Percentiles rank a stretch among this genome's conserved stretches.
Evolutionary conservation across 1,139 yeast species (phyloP).

Genomic region (Sugiyamaella paludigena): DNA sequence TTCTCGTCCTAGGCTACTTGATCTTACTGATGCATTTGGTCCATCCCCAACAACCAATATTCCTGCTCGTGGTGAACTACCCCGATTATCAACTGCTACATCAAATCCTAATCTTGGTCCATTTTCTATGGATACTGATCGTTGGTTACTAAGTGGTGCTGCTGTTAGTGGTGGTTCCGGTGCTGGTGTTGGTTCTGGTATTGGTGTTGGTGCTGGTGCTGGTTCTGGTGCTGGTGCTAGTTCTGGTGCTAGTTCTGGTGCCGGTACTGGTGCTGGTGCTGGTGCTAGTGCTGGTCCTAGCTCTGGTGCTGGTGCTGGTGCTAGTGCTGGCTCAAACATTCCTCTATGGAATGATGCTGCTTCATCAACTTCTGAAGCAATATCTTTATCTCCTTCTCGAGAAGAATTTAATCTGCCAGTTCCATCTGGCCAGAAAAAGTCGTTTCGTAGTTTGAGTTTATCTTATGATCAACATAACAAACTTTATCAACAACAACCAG

Average conservation of each 20-base stretch:
- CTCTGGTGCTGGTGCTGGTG: neutral
- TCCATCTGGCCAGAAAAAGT: constrained; percentile 21
- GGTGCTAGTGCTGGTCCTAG: neutral
- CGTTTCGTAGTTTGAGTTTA: constrained; percentile 25
- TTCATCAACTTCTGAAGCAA: neutral
- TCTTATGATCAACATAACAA: constrained; percentile 19
- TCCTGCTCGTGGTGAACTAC: constrained; percentile 2
- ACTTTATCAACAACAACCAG: constrained; percentile 9
- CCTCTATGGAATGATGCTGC: constrained; percentile 6
- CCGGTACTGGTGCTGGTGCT: neutral
- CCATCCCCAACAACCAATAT: neutral
- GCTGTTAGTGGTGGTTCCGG: no score
- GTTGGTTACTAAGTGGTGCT: constrained; percentile 3
- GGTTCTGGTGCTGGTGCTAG: neutral
- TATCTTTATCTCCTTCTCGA: constrained; percentile 7
- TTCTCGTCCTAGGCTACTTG: constrained; percentile 26
- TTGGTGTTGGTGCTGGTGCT: neutral
- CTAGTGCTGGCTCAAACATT: neutral
- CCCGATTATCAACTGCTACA: constrained; percentile 3
- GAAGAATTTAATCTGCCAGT: constrained; percentile 15
- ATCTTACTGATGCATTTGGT: constrained; percentile 9
- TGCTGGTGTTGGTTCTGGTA: neutral
- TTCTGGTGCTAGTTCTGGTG: neutral
- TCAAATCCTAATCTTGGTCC: constrained; percentile 12
- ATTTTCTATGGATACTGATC: constrained; percentile 2